Percentiles rank a stretch among this genome's conserved stretches.
Conservation (phyloP, 768 basidiomycete genomes). For the Lepiota brunneoincarnata region DNA sequence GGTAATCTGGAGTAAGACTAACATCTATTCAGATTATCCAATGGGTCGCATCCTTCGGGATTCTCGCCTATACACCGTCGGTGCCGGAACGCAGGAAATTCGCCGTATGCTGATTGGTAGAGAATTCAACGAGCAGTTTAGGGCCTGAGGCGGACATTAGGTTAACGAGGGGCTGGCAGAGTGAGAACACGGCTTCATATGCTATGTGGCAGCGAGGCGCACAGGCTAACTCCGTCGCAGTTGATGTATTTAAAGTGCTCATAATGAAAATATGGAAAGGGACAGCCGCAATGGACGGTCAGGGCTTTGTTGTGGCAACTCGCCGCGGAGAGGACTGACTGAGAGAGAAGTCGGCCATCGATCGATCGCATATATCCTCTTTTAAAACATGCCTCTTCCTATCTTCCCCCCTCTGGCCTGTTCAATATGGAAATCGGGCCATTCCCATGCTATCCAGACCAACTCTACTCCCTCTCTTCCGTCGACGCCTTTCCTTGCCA, state of each 20-base stretch:
- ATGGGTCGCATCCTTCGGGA: conserved; percentile 86
- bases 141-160: conserved; percentile 18
- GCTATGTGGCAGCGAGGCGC: conserved; percentile 2
- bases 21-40: conserved; percentile 67
- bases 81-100: conserved; percentile 97
- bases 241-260: conserved; percentile 6
- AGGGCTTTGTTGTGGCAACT: conserved; percentile 1
- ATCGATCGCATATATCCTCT: conserved; percentile 5
- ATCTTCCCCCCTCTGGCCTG: neutral
- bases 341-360: conserved; percentile 10
- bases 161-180: neutral
- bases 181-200: conserved; percentile 12
- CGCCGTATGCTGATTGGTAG: conserved; percentile 91
- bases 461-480: conserved; percentile 5
- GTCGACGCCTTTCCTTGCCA: neutral
- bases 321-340: conserved; percentile 10
- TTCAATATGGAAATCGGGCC: conserved; percentile 6
- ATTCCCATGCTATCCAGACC: neutral
- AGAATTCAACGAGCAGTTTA: conserved; percentile 79
- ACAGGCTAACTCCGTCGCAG: conserved; percentile 8
- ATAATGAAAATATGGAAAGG: conserved; percentile 4
- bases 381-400: conserved; percentile 8
- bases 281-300: neutral
- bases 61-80: conserved; percentile 86
- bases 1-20: conserved; percentile 2